Evolutionary conservation across 345 rosid species (phyloP), one percentile per base, ranked within the genome.

Genomic region (Anastatica hierochuntica): DNA sequence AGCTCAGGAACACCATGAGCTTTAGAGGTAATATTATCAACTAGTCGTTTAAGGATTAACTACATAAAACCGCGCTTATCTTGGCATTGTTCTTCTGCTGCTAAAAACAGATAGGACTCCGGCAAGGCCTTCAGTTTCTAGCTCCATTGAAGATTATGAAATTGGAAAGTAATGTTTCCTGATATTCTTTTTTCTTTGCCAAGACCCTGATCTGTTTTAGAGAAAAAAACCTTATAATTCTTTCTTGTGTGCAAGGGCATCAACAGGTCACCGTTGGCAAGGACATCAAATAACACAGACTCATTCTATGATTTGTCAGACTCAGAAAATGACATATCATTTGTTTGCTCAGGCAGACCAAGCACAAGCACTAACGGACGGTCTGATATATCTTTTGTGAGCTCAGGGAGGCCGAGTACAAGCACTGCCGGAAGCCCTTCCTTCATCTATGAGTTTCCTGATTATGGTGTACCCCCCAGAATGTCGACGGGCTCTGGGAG

Each of bases 341-440:
- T 79, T 59, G 79, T 88, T 21, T 58, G 59, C 36, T 53, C 59
- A 54, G 59, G 60, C 20, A 29, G 65, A 37, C 71, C 64, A 41
- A 67, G 71, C 41, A 60, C 62, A 36, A 66, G 71, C 48, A 67
- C 66, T 37, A 47, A 37, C 4, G 66, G 52, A 47, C 53, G 66
- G 49, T 69, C 83, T 7, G 95, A 92, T 24, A 76, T 88, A 50
- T 92, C 98, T 39, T 88, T 83, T 61, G 73, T 88, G 65, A 85
- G 94, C 82, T 81, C 94, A 0, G 85, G 78, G 14, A 67, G 96
- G 62, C 82, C 94, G 19, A 92, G 96, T 80, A 72, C 76, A 23
- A 60, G 71, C 66, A 67, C 61, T 47, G 78, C 10, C 37, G 71
- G 34, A 16, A 64, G 36, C 75, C 78, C 82, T 34, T 75, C 84